phyloP scores from a whole-genome alignment of 2,329 filamentous ascomycete species.

The Leptoxyphium fumago region DNA sequence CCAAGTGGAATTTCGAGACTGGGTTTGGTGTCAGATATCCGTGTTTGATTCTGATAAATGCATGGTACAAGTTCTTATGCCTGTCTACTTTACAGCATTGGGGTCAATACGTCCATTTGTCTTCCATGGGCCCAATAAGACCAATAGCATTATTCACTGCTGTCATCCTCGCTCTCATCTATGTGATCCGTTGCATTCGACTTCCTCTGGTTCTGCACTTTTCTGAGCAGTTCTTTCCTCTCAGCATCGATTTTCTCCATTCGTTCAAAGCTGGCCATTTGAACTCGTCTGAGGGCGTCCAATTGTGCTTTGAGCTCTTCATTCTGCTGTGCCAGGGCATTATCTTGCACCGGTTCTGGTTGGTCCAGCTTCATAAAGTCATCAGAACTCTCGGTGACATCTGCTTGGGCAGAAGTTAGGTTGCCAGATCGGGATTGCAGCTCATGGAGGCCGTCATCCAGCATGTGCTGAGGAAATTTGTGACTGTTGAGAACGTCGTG shows the following conservation, averaged over 20 bases:
- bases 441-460: constrained; percentile 21
- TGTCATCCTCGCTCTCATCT: background rate
- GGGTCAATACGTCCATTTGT: no score
- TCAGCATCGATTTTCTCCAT: constrained; percentile 29
- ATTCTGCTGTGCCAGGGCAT: constrained; percentile 14
- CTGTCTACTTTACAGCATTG: no score
- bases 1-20: no score
- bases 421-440: constrained; percentile 13
- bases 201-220: constrained; percentile 10
- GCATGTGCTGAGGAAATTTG: constrained; percentile 19
- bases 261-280: constrained; percentile 31
- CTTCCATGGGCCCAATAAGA: no score
- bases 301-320: constrained; percentile 22
- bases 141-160: background rate
- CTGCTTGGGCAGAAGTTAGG: constrained; percentile 1
- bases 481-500: constrained; percentile 22
- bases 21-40: no score
- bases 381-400: constrained; percentile 8
- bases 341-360: background rate
- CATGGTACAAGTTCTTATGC: no score
- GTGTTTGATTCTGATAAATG: no score
- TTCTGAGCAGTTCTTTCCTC: constrained; percentile 21
- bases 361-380: constrained; percentile 22
- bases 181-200: background rate
- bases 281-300: constrained; percentile 29